phyloP scores from a whole-genome alignment of 2,329 filamentous ascomycete species.

The Trichoderma sp. region DNA sequence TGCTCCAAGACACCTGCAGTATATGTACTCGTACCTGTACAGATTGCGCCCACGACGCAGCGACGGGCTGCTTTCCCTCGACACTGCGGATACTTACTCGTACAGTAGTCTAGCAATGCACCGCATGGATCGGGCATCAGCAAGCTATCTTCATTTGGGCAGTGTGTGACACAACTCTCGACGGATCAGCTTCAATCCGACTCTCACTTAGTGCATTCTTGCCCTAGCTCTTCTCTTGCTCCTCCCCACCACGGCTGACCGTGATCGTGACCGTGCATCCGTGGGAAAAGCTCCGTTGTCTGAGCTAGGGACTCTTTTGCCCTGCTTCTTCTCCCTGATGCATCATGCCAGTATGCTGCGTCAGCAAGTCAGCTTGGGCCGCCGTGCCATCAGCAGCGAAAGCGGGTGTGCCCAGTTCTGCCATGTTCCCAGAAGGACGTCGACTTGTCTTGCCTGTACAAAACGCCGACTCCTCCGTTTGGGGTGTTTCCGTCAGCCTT shows the following conservation, averaged over 20 bases:
- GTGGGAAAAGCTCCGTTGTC: background rate
- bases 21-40: background rate
- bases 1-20: background rate
- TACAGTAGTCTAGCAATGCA: background rate
- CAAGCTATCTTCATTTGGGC: background rate
- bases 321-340: background rate
- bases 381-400: background rate
- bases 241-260: slow-evolving; percentile 11
- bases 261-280: slow-evolving; percentile 1
- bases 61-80: background rate
- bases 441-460: background rate
- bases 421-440: background rate
- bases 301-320: background rate
- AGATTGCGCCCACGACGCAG: background rate
- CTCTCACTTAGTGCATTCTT: background rate
- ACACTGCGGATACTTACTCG: background rate
- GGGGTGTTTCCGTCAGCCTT: slow-evolving; percentile 24
- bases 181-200: slow-evolving; percentile 7
- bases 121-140: slow-evolving; percentile 10
- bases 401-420: background rate
- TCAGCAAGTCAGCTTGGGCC: slow-evolving; percentile 17
- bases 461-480: background rate
- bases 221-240: background rate
- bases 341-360: background rate
- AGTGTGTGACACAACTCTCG: background rate